Evolutionary conservation across 208 protist genomes (phyloP).

Genomic region (Herpetomonas tarakana): DNA sequence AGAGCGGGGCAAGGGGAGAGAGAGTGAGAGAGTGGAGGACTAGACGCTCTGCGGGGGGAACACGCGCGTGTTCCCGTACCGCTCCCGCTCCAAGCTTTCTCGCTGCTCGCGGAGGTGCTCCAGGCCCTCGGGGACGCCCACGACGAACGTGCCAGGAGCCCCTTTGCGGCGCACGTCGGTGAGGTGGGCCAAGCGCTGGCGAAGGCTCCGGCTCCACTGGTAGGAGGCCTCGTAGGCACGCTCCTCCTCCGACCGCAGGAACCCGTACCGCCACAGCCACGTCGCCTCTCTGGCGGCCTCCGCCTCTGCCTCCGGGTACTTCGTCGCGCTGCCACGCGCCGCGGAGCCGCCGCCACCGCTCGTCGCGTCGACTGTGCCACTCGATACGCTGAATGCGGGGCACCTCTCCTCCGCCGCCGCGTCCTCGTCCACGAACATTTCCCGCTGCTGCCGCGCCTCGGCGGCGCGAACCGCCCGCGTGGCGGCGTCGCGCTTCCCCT

Average conservation of each 20-base stretch:
- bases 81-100: conserved; percentile 69
- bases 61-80: conserved; percentile 52
- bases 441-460: conserved; percentile 33
- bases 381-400: neutral
- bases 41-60: conserved; percentile 68
- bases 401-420: conserved; percentile 1
- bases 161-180: conserved; percentile 82
- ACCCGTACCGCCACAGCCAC: conserved; percentile 87
- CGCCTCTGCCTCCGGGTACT: conserved; percentile 4
- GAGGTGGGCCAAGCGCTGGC: conserved; percentile 65
- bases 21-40: neutral
- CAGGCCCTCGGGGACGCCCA: conserved; percentile 87
- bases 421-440: conserved; percentile 30
- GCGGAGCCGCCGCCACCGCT: conserved; percentile 6
- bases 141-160: conserved; percentile 77
- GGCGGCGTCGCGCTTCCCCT: conserved; percentile 16
- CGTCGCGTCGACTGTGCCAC: neutral
- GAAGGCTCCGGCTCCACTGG: conserved; percentile 59
- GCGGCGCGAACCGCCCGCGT: conserved; percentile 18
- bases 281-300: conserved; percentile 51
- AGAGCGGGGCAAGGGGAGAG: too few relatives aligned
- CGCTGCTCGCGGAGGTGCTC: conserved; percentile 74
- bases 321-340: neutral
- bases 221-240: conserved; percentile 54
- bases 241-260: conserved; percentile 58